Conservation (phyloP, 495 filamentous ascomycete genomes). For the Aspergillus biplanus region DNA sequence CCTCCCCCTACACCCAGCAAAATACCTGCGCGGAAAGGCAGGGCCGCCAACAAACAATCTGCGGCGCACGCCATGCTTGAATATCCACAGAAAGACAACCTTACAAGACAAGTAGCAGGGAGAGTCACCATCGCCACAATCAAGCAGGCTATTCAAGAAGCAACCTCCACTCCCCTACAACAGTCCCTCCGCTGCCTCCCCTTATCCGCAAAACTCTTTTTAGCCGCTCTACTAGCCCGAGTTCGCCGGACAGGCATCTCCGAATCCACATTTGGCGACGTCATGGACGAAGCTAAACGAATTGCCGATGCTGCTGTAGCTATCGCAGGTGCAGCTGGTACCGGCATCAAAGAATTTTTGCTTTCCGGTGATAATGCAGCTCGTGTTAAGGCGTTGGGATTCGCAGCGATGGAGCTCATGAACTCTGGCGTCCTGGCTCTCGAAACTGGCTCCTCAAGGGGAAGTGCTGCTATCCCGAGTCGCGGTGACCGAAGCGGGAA, state of each 20-base stretch:
- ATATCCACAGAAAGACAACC: conserved; percentile 27
- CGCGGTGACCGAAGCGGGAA: conserved; percentile 84
- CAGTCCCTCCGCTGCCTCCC: conserved; percentile 82
- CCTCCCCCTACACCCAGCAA: conserved; percentile 53
- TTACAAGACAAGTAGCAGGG: conserved; percentile 37
- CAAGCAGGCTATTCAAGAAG: conserved; percentile 92
- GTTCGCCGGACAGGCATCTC: conserved; percentile 81
- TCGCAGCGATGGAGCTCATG: conserved; percentile 77
- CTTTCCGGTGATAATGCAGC: conserved; percentile 48
- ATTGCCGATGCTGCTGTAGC: conserved; percentile 63
- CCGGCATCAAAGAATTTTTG: conserved; percentile 46
- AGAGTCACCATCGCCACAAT: conserved; percentile 89
- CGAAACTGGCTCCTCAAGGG: conserved; percentile 57
- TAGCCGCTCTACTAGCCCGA: conserved; percentile 77
- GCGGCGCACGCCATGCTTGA: conserved; percentile 6
- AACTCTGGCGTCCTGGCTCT: conserved; percentile 86
- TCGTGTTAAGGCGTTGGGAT: conserved; percentile 67
- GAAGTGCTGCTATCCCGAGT: conserved; percentile 46
- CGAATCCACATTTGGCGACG: conserved; percentile 87
- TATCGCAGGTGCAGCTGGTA: conserved; percentile 44
- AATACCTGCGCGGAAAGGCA: conserved; percentile 40
- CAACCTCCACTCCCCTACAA: conserved; percentile 88
- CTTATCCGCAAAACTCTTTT: conserved; percentile 78
- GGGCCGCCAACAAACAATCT: conserved; percentile 24
- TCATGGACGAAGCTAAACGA: conserved; percentile 84